phyloP scores from a whole-genome alignment of 257 asterid genomes.

The Solanum chiquidenum region DNA sequence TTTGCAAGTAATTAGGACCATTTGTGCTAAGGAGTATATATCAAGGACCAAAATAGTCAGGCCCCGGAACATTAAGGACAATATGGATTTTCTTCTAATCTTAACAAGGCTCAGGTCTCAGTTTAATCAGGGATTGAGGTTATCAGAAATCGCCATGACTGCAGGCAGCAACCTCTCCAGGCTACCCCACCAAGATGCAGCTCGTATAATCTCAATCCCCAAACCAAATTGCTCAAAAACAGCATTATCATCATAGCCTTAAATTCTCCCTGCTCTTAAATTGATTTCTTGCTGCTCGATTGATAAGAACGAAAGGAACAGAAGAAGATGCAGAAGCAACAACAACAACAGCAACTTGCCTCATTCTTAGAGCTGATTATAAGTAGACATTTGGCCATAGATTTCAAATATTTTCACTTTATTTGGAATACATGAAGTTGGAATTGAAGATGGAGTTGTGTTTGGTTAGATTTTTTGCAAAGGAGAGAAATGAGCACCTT shows the following conservation, averaged over 20 bases:
- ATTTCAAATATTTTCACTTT: background rate
- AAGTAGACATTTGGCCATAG: background rate
- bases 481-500: background rate
- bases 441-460: background rate
- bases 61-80: background rate
- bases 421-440: background rate
- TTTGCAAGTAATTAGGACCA: background rate
- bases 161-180: background rate
- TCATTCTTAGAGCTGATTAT: background rate
- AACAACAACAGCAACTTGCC: background rate
- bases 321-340: background rate
- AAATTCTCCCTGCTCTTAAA: background rate
- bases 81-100: background rate
- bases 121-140: background rate
- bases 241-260: background rate
- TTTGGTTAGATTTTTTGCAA: background rate
- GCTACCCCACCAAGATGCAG: background rate
- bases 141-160: background rate
- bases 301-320: background rate
- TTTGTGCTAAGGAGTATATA: background rate
- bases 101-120: background rate
- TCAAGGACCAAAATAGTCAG: background rate
- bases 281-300: background rate
- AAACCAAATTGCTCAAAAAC: background rate
- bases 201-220: background rate